Evolutionary conservation across 805 yeast genomes (phyloP), one percentile per base, ranked within the genome.

Genomic region (Yarrowia sp.): DNA sequence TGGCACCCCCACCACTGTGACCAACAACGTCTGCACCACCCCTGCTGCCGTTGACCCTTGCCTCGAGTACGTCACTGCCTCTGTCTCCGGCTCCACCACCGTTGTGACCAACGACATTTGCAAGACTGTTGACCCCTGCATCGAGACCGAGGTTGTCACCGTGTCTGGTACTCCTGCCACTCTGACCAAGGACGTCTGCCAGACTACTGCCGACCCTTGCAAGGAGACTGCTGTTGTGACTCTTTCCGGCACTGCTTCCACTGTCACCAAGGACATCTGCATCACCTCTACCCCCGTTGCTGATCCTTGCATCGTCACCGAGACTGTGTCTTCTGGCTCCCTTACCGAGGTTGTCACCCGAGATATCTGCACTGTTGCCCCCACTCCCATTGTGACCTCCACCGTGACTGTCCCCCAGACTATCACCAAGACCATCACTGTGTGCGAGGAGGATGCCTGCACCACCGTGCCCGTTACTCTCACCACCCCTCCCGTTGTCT

Each of bases 121-220:
- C 55, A 32, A 32, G 38, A 32, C 55, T 11, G 26, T 9, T 5
- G 55, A 49, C 22, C 55, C 55, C 38, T 52, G 56, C 41, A 16
- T 52, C 26, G 56, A 52, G 56, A 35, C 36, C 42, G 41, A 52
- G 42, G 36, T 16, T n/a, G 42, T 52, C 42, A 52, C 56, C 11
- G 56, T 52, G 8, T 52, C 56, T 26, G 56, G 56, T 14, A 52
- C 56, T 5, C 56, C 56, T 26, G 56, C 36, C 15, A 52, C 56
- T 35, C 43, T 36, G 35, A 53, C 58, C 16, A 53, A 53, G 43
- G 58, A 53, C 26, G 32, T 53, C 9, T 53, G 58, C 43, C 22
- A 22, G 42, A 53, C 58, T n/a, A n/a, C 58, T n/a, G 15, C 58
- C 43, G 58, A 53, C 58, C 58, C 58, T 8, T 53, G 58, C 16